These are phyloP conservation scores for Barnettozyma wickerhamii DNA, from an alignment of 805 yeast genomes.

Conservation along the genomic window DNA sequence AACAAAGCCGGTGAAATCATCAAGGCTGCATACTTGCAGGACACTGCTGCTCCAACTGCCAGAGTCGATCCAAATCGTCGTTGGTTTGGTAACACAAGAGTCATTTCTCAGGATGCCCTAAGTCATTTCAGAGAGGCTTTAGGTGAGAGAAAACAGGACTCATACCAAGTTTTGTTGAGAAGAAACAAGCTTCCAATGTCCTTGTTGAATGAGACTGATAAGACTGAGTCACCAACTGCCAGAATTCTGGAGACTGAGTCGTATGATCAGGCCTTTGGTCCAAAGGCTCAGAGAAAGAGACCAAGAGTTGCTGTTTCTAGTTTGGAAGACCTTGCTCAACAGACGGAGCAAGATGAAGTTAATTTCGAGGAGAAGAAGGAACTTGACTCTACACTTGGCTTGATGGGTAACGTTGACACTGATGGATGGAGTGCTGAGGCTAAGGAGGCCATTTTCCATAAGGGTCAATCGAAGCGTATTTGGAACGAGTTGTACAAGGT, in stretches of 20 bases:
- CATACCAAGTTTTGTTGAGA: constrained; percentile 80
- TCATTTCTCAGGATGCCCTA: constrained; percentile 94
- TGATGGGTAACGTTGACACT: constrained; percentile 62
- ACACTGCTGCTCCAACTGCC: constrained; percentile 83
- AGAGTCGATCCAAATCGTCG: constrained; percentile 94
- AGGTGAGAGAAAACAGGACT: constrained; percentile 77
- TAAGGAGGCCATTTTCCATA: constrained; percentile 90
- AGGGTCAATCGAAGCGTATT: constrained; percentile 97
- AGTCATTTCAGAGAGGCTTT: constrained; percentile 91
- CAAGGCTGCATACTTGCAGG: constrained; percentile 83
- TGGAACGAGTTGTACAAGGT: constrained; percentile 98
- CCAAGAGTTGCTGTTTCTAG: constrained; percentile 76
- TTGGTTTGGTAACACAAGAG: constrained; percentile 98
- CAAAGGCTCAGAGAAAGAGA: constrained; percentile 89
- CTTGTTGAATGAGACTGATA: constrained; percentile 79
- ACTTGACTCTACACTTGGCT: constrained; percentile 67
- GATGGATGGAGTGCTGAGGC: constrained; percentile 90
- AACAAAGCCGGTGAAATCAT: constrained; percentile 85
- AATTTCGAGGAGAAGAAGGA: constrained; percentile 72
- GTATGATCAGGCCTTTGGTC: constrained; percentile 81
- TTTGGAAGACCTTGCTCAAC: constrained; percentile 70
- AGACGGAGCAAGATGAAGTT: constrained; percentile 52
- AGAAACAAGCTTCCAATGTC: constrained; percentile 97
- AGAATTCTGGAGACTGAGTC: constrained; percentile 87
- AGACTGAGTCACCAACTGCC: constrained; percentile 70